Percentiles rank a stretch among this genome's conserved stretches.
Evolutionary conservation across 495 filamentous ascomycete genomes (phyloP).

Genomic region (Aspergillus campestris): DNA sequence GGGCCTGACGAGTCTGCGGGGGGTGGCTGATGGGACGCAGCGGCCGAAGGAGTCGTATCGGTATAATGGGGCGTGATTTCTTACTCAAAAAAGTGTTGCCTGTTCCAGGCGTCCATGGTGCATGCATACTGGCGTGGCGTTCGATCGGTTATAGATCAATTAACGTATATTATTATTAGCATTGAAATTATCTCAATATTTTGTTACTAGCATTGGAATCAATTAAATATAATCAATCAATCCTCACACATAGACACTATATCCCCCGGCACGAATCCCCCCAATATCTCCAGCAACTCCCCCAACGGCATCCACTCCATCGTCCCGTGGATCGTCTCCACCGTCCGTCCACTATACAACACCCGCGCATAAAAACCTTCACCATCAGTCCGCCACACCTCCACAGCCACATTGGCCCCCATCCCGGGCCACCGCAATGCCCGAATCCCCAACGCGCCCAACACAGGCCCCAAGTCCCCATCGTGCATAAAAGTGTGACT

Average conservation of each 20-base stretch:
- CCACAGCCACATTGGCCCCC: conserved; percentile 28
- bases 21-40: conserved; percentile 25
- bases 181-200: too few relatives aligned
- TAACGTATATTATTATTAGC: too few relatives aligned
- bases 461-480: conserved; percentile 25
- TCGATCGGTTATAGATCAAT: too few relatives aligned
- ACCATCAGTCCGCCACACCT: conserved; percentile 21
- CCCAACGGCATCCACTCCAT: conserved; percentile 30
- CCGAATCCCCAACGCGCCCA: conserved; percentile 24
- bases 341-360: conserved; percentile 30
- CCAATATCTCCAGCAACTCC: conserved; percentile 16
- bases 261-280: conserved; percentile 21
- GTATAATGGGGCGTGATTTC: neutral
- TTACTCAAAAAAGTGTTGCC: too few relatives aligned
- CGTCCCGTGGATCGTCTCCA: conserved; percentile 23
- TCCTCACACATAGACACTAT: conserved; percentile 21
- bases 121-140: too few relatives aligned
- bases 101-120: too few relatives aligned
- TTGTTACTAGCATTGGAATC: too few relatives aligned
- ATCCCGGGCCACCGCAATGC: conserved; percentile 28
- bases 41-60: conserved; percentile 1
- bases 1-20: conserved; percentile 51
- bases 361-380: conserved; percentile 26
- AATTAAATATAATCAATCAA: too few relatives aligned
- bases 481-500: conserved; percentile 29